Conservation (phyloP, 225 moss, liverwort and hornwort genomes). For the Thuidium tamariscinum region DNA sequence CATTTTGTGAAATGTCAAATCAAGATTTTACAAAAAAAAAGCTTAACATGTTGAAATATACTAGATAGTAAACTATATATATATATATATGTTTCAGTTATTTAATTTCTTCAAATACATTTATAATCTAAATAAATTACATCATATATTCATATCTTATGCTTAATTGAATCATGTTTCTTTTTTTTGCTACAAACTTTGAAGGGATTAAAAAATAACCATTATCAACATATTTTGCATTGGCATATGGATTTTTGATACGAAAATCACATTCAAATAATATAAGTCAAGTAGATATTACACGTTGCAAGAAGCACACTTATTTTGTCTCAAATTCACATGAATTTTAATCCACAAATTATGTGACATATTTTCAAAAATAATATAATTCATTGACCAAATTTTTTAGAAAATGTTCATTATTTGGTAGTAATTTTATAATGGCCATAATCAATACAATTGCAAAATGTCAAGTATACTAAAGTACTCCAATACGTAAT, state of each 20-base stretch:
- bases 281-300: background rate
- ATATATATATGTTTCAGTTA: no score
- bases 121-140: background rate
- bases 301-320: background rate
- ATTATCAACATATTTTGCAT: background rate
- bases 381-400: background rate
- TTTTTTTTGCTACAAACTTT: background rate
- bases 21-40: no score
- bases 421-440: no score
- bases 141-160: background rate
- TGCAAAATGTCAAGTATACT: no score
- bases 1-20: background rate
- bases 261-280: background rate
- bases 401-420: background rate
- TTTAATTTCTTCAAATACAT: background rate
- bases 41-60: no score
- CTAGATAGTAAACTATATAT: no score
- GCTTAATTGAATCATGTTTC: background rate
- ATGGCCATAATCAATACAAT: background rate
- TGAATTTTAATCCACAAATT: background rate
- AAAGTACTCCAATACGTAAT: background rate
- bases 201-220: accelerated
- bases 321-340: no score
- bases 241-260: accelerated
- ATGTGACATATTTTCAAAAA: background rate